Conservation (phyloP, 345 rosid species). For the Euphorbia tirucalli region DNA sequence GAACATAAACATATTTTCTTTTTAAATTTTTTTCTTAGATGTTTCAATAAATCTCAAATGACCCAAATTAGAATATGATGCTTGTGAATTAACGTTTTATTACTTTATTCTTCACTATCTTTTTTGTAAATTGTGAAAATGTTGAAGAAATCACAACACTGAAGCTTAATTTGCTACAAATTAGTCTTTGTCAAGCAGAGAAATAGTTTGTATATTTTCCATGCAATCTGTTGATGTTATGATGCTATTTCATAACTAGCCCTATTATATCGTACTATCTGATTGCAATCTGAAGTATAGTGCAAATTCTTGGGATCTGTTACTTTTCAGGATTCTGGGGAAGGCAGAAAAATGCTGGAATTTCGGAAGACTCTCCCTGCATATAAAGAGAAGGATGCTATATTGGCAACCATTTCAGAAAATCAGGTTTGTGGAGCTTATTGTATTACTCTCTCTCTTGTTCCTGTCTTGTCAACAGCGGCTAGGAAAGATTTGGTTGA, state of each 20-base stretch:
- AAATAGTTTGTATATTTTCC: neutral
- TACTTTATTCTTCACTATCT: neutral
- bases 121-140: neutral
- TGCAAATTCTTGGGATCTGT: slow-evolving; percentile 2
- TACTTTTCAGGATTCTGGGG: slow-evolving; percentile 53
- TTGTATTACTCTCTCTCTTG: slow-evolving; percentile 10
- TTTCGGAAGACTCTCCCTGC: slow-evolving; percentile 80
- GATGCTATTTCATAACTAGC: neutral
- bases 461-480: neutral
- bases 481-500: neutral
- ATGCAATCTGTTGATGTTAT: neutral
- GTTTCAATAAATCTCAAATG: neutral
- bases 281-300: slow-evolving; percentile 2
- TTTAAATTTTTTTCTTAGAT: neutral
- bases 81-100: neutral
- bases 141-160: neutral
- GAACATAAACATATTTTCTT: neutral
- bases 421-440: slow-evolving; percentile 56
- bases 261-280: neutral
- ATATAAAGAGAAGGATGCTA: slow-evolving; percentile 62
- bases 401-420: slow-evolving; percentile 53
- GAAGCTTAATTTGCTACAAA: neutral
- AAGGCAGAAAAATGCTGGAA: slow-evolving; percentile 63
- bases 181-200: neutral
- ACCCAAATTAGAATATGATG: neutral